Percentiles rank a stretch among this genome's conserved stretches.
Evolutionary conservation across 2,329 filamentous ascomycete species (phyloP).

Genomic region (Aspergillus awamori): DNA sequence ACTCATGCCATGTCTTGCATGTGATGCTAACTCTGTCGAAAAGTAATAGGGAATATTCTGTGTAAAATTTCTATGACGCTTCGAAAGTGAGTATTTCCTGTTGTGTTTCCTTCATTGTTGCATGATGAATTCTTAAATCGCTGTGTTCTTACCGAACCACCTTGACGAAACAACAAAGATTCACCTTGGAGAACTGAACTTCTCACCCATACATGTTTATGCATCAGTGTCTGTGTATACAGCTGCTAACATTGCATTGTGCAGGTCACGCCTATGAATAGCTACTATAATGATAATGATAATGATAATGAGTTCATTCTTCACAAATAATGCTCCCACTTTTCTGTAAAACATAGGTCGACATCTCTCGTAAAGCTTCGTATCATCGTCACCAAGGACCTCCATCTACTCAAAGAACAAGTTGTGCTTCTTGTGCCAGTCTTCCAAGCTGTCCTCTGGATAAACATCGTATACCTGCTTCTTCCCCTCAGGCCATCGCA

Average conservation of each 20-base stretch:
- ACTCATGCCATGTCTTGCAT: slow-evolving; percentile 27
- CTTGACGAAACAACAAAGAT: slow-evolving; percentile 60
- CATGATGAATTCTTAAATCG: slow-evolving; percentile 65
- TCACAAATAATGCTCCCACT: neutral
- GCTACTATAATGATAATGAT: neutral
- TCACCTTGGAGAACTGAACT: slow-evolving; percentile 69
- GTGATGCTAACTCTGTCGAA: slow-evolving; percentile 32
- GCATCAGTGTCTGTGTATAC: slow-evolving; percentile 13
- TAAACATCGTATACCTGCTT: slow-evolving; percentile 48
- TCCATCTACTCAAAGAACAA: slow-evolving; percentile 32
- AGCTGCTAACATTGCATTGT: slow-evolving; percentile 29
- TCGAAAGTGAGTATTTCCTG: slow-evolving; percentile 25
- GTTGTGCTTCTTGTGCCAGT: slow-evolving; percentile 50
- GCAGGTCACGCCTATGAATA: neutral
- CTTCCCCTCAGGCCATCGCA: slow-evolving; percentile 52
- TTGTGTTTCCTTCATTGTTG: slow-evolving; percentile 15
- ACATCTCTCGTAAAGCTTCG: slow-evolving; percentile 9
- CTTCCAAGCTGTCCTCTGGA: slow-evolving; percentile 45
- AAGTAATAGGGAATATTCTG: slow-evolving; percentile 21
- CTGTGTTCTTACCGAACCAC: slow-evolving; percentile 67
- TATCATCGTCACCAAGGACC: neutral
- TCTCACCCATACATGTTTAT: slow-evolving; percentile 14
- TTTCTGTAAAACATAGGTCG: slow-evolving; percentile 2
- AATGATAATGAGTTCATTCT: neutral
- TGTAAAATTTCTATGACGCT: slow-evolving; percentile 8